Base-by-base conservation (phyloP, 257 asterid genomes). In the Oldenlandia corymbosa region DNA sequence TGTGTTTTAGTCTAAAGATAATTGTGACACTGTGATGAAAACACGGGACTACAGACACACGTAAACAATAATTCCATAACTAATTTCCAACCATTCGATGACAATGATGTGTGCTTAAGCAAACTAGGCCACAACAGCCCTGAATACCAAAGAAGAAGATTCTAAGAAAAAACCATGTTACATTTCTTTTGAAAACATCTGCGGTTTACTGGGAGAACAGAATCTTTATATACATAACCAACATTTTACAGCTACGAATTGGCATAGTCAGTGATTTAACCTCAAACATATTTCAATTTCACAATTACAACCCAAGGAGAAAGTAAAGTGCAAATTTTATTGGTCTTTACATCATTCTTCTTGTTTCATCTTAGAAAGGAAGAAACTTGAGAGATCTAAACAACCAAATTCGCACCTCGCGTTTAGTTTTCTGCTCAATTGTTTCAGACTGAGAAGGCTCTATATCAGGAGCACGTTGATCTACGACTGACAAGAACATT, bases 401-500 rank as follows among this genome's bases (percentile, higher is more conserved):
- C 18, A 23, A 52, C 64, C 49, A 62, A 21, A 72, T 53, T 46
- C 76, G 56, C 34, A 89, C 96, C 95, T 87, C 88, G 50, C 71
- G 82, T 64, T 76, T 91, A 63, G 72, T 73, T 78, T 87, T 79
- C 66, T 79, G 85, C 39, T 79, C 91, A 46, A 74, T 58, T 65
- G 60, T 67, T 57, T 75, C 76, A 67, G 87, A 72, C 61, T 69
- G 84, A 52, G 78, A 84, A 70, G 69, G 72, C 76, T 73, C 83
- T 46, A 73, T 53, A 66, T 81, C 91, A 58, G 91, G 70, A 74
- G 59, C 68, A 46, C 60, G 72, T 64, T 74, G 81, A 74, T 77
- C 88, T 51, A 90, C 63, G 53, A 91, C 86, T 67, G 88, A 84
- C 85, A 93, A 78, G 83, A 87, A 93, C 87, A 68, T 84, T 62